A percentile compares a stretch with the other conserved stretches of the same genome.
These are phyloP conservation scores for Kodamaea hsintzibuensis DNA, from an alignment of 805 yeast species.

Conservation along the genomic window DNA sequence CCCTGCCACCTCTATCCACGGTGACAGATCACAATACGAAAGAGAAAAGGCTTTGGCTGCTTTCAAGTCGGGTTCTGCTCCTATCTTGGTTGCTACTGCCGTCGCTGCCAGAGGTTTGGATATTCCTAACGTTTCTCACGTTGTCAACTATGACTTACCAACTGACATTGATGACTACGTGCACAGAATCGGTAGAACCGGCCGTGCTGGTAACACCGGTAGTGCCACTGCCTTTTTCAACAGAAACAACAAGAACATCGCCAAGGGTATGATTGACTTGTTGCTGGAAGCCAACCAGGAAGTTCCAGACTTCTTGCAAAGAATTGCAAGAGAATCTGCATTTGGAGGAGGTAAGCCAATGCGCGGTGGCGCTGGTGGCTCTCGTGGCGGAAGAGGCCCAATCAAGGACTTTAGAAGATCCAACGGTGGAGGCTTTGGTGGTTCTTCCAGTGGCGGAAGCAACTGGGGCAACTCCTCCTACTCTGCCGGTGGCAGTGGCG, in stretches of 20 bases:
- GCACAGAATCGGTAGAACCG: conserved; percentile 99
- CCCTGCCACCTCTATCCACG: conserved; percentile 98
- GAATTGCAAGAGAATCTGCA: conserved; percentile 74
- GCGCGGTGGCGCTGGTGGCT: conserved; percentile 28
- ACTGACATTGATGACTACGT: conserved; percentile 97
- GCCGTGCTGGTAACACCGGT: conserved; percentile 99
- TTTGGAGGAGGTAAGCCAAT: conserved; percentile 48
- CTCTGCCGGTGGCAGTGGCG: conserved; percentile 13
- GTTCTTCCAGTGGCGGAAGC: conserved; percentile 22
- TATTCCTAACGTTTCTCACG: conserved; percentile 98
- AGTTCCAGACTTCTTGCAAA: conserved; percentile 84
- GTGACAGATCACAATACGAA: conserved; percentile 97
- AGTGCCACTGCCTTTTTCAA: conserved; percentile 97
- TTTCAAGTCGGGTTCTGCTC: conserved; percentile 89
- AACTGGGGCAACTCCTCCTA: conserved; percentile 19
- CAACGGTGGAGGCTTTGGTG: conserved; percentile 23
- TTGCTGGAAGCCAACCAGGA: conserved; percentile 97
- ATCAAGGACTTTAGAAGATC: conserved; percentile 58
- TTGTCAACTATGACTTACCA: conserved; percentile 96
- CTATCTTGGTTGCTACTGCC: conserved; percentile 97
- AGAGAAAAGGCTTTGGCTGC: conserved; percentile 96
- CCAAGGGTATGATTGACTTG: conserved; percentile 82
- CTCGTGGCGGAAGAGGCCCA: conserved; percentile 49
- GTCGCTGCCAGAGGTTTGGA: conserved; percentile 99
- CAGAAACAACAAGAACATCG: conserved; percentile 90